Evolutionary conservation across 2,329 filamentous ascomycete genomes (phyloP).

Genomic region (Botrytis elliptica): DNA sequence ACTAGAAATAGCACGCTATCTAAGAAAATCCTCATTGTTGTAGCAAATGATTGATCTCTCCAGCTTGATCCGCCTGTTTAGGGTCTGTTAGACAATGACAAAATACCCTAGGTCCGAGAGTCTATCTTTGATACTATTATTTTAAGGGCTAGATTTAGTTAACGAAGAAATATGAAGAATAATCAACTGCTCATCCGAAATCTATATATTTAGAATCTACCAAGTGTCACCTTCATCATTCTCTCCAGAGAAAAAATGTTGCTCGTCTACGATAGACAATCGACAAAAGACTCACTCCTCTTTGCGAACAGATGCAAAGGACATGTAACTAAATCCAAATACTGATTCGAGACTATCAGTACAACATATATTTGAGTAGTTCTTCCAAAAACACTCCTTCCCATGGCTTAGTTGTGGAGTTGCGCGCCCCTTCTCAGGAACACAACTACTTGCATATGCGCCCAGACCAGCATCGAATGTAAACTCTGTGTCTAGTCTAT

Average conservation of each 20-base stretch:
- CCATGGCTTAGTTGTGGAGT: too few species aligned
- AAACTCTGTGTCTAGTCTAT: too few species aligned
- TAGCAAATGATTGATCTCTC: neutral
- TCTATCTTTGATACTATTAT: neutral
- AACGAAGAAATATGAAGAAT: neutral
- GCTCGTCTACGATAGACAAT: neutral
- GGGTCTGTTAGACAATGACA: neutral
- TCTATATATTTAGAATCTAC: neutral
- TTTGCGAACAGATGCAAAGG: neutral
- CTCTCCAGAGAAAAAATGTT: too few species aligned
- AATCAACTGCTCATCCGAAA: neutral
- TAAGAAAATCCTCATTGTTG: neutral
- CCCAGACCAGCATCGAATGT: too few species aligned
- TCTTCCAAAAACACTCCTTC: too few species aligned
- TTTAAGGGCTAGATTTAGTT: neutral
- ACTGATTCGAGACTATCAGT: neutral
- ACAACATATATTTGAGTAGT: too few species aligned
- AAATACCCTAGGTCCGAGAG: neutral
- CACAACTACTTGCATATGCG: too few species aligned
- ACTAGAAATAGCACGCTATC: neutral
- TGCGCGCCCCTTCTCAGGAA: too few species aligned
- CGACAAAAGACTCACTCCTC: neutral
- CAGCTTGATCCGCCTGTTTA: neutral
- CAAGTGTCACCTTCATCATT: neutral
- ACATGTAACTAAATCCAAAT: neutral